A percentile compares a stretch with the other conserved stretches of the same genome.
These are phyloP conservation scores for Neonectria hederae DNA, from an alignment of 2,329 filamentous ascomycete genomes.

Conservation along the genomic window DNA sequence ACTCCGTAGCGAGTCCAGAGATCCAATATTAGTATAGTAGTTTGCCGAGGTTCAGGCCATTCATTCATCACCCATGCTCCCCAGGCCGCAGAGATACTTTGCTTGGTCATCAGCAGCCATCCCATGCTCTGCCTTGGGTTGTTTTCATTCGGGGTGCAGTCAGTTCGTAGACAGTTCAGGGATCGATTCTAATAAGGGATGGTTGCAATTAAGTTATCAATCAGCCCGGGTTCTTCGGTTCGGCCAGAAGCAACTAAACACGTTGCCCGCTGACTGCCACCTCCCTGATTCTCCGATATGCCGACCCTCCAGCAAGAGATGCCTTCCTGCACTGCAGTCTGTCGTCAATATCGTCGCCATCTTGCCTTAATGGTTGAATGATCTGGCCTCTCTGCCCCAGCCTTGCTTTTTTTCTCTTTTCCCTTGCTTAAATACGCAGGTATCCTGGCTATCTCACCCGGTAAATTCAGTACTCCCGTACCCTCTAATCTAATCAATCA, in stretches of 20 bases:
- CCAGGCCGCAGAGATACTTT: not conserved
- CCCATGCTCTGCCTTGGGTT: not conserved
- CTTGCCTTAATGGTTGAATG: not conserved
- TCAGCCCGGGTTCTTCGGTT: slow-evolving; percentile 28
- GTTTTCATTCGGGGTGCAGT: not conserved
- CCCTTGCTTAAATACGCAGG: not conserved
- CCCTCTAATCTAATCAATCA: slow-evolving; percentile 1
- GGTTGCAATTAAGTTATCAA: slow-evolving; percentile 40
- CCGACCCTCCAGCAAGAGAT: not conserved
- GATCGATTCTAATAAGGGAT: not conserved
- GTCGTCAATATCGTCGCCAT: not conserved
- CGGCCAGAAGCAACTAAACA: not conserved
- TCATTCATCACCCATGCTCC: not conserved
- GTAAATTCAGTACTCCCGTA: not conserved
- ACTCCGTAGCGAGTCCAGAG: not conserved
- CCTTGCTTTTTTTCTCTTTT: not conserved
- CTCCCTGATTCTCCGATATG: not conserved
- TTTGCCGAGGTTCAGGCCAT: not conserved
- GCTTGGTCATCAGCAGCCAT: not conserved
- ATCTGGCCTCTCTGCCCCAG: not conserved
- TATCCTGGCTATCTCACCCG: not conserved
- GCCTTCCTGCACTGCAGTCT: not conserved
- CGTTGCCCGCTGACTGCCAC: not conserved
- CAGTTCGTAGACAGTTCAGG: not conserved
- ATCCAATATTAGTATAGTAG: not conserved